phyloP scores from a whole-genome alignment of 108 stramenopile genomes.

The Skeletonema tropicum region DNA sequence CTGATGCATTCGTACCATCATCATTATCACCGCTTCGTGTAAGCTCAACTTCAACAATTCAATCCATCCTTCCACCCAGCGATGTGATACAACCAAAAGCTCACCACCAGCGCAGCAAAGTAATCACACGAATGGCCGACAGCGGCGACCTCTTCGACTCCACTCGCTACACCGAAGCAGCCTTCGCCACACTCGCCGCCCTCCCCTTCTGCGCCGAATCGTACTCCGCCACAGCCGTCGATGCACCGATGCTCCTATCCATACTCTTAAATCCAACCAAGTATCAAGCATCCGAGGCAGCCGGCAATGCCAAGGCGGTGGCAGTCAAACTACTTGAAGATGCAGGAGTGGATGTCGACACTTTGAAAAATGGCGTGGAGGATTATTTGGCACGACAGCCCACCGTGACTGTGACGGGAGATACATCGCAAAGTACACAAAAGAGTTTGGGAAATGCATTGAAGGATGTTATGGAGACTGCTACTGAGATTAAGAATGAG shows the following conservation, averaged over 20 bases:
- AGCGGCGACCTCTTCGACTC: slow-evolving; percentile 53
- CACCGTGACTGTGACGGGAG: slow-evolving; percentile 44
- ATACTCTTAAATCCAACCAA: slow-evolving; percentile 81
- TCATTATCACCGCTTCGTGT: not conserved
- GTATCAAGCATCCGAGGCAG: slow-evolving; percentile 70
- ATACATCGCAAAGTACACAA: not conserved
- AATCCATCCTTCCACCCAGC: not conserved
- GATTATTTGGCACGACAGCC: slow-evolving; percentile 65
- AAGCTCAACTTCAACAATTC: not conserved
- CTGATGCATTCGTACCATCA: not conserved
- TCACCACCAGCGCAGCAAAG: not conserved
- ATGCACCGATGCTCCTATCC: slow-evolving; percentile 73
- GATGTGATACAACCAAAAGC: not conserved
- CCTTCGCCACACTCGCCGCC: slow-evolving; percentile 70
- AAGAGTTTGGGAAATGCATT: slow-evolving; percentile 80
- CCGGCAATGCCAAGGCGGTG: slow-evolving; percentile 65
- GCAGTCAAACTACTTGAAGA: slow-evolving; percentile 66
- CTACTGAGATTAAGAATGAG: slow-evolving; percentile 51
- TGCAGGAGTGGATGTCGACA: slow-evolving; percentile 59
- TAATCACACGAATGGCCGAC: not conserved
- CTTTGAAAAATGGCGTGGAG: slow-evolving; percentile 63
- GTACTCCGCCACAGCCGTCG: slow-evolving; percentile 64
- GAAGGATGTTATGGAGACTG: slow-evolving; percentile 64
- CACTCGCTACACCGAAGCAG: slow-evolving; percentile 81
- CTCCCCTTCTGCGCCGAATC: slow-evolving; percentile 73